phyloP scores from a whole-genome alignment of 106 monocot genomes.

The Allium cepa region DNA sequence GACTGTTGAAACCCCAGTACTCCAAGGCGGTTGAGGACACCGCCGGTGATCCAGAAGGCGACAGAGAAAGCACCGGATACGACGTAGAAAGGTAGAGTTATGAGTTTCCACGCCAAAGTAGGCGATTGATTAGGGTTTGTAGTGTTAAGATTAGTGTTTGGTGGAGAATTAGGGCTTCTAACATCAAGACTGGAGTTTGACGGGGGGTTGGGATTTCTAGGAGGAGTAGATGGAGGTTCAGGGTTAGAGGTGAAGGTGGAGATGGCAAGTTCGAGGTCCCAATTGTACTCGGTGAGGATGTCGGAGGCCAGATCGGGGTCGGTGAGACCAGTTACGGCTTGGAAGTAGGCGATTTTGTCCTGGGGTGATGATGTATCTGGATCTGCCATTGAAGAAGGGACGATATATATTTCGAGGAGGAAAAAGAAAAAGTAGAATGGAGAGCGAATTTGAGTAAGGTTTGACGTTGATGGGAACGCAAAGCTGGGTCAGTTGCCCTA shows the following conservation, averaged over 20 bases:
- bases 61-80: conserved; percentile 63
- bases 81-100: conserved; percentile 83
- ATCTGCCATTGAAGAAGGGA: background rate
- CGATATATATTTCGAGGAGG: no score
- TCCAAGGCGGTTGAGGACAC: conserved; percentile 60
- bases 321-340: conserved; percentile 79
- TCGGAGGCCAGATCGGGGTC: conserved; percentile 76
- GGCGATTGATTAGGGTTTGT: conserved; percentile 15
- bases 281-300: conserved; percentile 87
- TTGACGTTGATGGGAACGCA: no score
- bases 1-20: conserved; percentile 10
- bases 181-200: background rate
- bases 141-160: background rate
- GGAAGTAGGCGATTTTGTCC: conserved; percentile 81
- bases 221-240: background rate
- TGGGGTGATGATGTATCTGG: conserved; percentile 16
- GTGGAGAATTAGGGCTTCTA: background rate
- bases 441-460: no score
- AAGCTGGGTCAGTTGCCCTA: no score
- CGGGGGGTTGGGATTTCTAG: background rate
- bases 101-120: conserved; percentile 70
- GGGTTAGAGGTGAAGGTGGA: conserved; percentile 63
- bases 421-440: no score
- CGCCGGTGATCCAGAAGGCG: conserved; percentile 66
- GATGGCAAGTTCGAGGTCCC: conserved; percentile 91